Percentiles rank a stretch among this genome's conserved stretches.
These are phyloP conservation scores for Zymoseptoria pseudotritici DNA, from an alignment of 2,329 filamentous ascomycete genomes.

Conservation along the genomic window DNA sequence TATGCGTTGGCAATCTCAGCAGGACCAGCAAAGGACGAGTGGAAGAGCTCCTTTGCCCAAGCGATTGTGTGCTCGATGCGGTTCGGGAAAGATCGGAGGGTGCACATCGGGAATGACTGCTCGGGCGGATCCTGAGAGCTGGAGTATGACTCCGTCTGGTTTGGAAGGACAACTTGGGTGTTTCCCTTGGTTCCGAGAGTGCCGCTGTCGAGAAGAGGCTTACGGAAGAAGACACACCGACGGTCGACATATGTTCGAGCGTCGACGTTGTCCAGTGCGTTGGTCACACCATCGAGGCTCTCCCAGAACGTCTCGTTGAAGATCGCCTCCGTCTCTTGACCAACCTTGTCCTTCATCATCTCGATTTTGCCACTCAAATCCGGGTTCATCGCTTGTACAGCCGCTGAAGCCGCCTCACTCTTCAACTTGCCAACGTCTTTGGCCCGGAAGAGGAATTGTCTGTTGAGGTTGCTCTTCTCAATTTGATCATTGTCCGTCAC, in stretches of 20 bases:
- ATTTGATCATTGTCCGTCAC: slow-evolving; percentile 99
- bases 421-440: slow-evolving; percentile 94
- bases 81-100: slow-evolving; percentile 93
- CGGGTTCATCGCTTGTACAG: slow-evolving; percentile 93
- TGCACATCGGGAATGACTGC: slow-evolving; percentile 99
- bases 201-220: slow-evolving; percentile 90
- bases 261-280: slow-evolving; percentile 95
- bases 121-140: slow-evolving; percentile 95
- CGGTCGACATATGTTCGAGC: slow-evolving; percentile 94
- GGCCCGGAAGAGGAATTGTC: slow-evolving; percentile 90
- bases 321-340: slow-evolving; percentile 82
- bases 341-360: slow-evolving; percentile 81
- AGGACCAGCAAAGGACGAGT: slow-evolving; percentile 86
- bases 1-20: slow-evolving; percentile 89
- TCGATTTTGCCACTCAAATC: slow-evolving; percentile 81
- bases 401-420: slow-evolving; percentile 85
- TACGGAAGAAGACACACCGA: slow-evolving; percentile 96
- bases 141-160: slow-evolving; percentile 92
- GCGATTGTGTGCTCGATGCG: slow-evolving; percentile 98
- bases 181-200: slow-evolving; percentile 99
- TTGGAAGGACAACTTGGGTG: slow-evolving; percentile 88
- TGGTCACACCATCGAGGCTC: slow-evolving; percentile 81
- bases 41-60: slow-evolving; percentile 94
- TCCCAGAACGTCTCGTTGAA: slow-evolving; percentile 95
- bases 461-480: slow-evolving; percentile 96